Conservation (phyloP, 257 asterid species). For the Solanum neorickii region DNA sequence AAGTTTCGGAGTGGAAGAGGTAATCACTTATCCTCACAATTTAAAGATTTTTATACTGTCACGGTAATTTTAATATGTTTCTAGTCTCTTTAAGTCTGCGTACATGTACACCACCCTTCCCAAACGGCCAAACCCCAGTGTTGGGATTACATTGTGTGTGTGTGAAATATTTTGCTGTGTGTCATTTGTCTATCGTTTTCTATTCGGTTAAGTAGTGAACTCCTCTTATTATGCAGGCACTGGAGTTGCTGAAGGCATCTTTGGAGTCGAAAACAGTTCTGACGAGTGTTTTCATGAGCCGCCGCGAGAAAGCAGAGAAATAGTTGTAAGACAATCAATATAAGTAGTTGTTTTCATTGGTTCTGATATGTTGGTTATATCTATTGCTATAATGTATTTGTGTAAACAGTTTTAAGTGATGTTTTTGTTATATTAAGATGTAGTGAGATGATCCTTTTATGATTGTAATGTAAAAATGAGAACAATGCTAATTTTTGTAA, state of each 20-base stretch:
- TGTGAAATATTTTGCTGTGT: not conserved
- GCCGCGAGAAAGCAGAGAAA: not conserved
- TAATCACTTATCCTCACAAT: not conserved
- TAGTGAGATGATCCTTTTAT: not conserved
- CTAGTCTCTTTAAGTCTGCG: no score
- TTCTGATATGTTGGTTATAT: not conserved
- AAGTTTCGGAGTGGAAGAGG: conserved; percentile 12
- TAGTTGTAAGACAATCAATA: not conserved
- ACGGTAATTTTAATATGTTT: no score
- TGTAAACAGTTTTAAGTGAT: not conserved
- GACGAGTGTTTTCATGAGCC: not conserved
- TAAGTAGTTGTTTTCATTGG: not conserved
- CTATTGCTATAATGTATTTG: not conserved
- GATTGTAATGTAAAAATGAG: not conserved
- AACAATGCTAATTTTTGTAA: not conserved
- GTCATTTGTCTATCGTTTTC: not conserved
- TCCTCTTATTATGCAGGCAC: conserved; percentile 7
- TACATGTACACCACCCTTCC: not conserved
- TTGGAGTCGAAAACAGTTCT: not conserved
- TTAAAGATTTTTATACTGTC: no score
- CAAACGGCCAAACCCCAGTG: not conserved
- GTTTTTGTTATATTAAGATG: not conserved
- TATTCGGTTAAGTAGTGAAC: no score
- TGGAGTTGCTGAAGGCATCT: conserved; percentile 22
- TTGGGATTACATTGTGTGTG: not conserved